Evolutionary conservation across 148 eudicot species (phyloP), one percentile per base, ranked within the genome.

Genomic region (Cornus suecica): DNA sequence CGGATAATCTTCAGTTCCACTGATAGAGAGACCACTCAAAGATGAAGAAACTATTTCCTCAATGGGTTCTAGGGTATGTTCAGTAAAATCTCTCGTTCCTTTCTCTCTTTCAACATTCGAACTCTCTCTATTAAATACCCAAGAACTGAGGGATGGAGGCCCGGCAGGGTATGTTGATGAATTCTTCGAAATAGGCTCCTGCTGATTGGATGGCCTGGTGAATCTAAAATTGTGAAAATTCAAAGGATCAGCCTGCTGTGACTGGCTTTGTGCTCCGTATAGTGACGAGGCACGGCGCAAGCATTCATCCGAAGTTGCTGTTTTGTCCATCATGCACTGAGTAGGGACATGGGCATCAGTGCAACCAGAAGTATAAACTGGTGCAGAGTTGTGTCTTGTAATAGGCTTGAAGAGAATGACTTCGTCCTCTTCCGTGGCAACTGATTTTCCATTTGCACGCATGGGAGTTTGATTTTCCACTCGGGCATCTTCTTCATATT

Each of bases 381-480:
- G 99, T 41, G 85, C 97, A 5, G 99, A 95, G 68, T 92, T 95
- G 70, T 80, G 85, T 70, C 99, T 81, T 5, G 79, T 73, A 29
- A 95, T 82, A 25, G 99, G 99, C 88, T 88, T 91, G 78, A 95
- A 92, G 70, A 95, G 90, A 67, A 95, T 95, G 66, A 87, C 93
- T 83, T 94, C 99, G 76, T 92, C 99, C 72, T 92, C 99, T 45
- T 94, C 98, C 18, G 79, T 71, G 1, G 29, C 32, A 63, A 22
- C 48, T n/a, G 69, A 29, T 73, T 83, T 80, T 18, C 28, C 72
- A 63, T 75, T 80, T 54, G n/a, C 71, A 64, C 51, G 20, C 22
- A 3, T 52, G 26, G 16, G 34, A 67, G 10, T 30, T 69, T 71
- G 68, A 42, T 58, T 41, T 66, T 34, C 32, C 69, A 23, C 70